Conservation (phyloP, 1,284 basidiomycete genomes). For the Ustilago xerochloae region DNA sequence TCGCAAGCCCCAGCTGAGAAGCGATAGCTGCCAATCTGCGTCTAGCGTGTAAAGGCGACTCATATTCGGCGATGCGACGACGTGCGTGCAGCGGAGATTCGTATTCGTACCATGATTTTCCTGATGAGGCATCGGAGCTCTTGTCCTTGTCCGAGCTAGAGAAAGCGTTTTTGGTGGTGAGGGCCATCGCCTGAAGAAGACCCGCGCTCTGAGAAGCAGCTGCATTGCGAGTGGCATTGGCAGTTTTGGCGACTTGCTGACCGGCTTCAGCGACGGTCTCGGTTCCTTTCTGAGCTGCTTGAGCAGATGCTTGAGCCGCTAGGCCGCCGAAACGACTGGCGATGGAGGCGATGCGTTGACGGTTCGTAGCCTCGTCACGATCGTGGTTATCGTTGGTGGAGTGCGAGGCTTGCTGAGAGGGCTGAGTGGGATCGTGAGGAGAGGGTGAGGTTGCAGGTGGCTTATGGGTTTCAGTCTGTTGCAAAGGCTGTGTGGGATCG, state of each 20-base stretch:
- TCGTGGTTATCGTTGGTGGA: constrained; percentile 2
- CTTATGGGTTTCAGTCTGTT: too few species aligned
- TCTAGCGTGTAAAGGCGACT: constrained; percentile 45
- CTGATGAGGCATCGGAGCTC: constrained; percentile 8
- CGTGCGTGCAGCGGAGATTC: constrained; percentile 39
- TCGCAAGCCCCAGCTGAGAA: constrained; percentile 48
- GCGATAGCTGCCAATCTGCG: constrained; percentile 50
- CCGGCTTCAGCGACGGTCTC: constrained; percentile 23
- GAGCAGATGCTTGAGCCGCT: constrained; percentile 20
- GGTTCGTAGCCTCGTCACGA: constrained; percentile 20
- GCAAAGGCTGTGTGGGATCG: background rate
- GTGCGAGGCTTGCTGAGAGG: background rate
- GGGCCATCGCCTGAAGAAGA: constrained; percentile 46
- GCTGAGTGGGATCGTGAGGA: background rate
- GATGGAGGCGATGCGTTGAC: constrained; percentile 39
- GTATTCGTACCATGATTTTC: constrained; percentile 39
- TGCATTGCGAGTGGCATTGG: constrained; percentile 21
- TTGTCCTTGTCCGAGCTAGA: constrained; percentile 17
- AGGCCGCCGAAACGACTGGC: constrained; percentile 38
- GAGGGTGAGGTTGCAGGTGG: background rate
- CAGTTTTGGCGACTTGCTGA: constrained; percentile 20
- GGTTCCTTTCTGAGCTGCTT: constrained; percentile 26
- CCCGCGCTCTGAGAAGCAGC: constrained; percentile 34
- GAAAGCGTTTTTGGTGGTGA: constrained; percentile 32
- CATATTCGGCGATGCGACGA: constrained; percentile 24